Evolutionary conservation across 1,139 yeast genomes (phyloP), one percentile per base, ranked within the genome.

Genomic region (Meyerozyma elateridarum): DNA sequence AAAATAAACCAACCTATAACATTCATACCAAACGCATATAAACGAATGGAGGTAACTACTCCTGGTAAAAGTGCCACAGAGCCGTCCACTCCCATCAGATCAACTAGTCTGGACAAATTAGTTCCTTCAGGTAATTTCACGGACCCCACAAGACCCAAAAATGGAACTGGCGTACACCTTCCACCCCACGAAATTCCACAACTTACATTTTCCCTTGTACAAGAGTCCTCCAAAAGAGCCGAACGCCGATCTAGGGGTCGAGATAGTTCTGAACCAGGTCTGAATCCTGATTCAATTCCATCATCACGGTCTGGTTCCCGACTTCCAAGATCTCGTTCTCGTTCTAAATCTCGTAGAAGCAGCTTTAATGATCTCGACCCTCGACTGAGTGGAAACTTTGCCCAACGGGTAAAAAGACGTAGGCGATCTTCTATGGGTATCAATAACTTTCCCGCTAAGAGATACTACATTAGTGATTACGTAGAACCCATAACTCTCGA

Each of bases 401-500:
- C 27, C 17, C 32, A 36, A 21, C 36, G 38, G 12, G 26, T 36
- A 20, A 35, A 43, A 15, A 36, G 49, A 21, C 44, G 61, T 25
- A 41, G 68, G 25, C 42, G 70, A 8, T 59, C 68, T 1, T 63
- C 70, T 0, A 46, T 60, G 24, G 46, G 61, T 1, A 49, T 47
- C 11, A 36, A 47, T 2, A 18, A 24, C 27, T 18, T 17, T 15
- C 18, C 5, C 4, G 5, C 9, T 8, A 24, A 24, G 12, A 17
- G 27, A 7, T 42, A 45, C 0, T 63, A 50, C 33, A 60, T 61
- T 24, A 50, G 60, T 0, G 52, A 49, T 8, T 65, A 65, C 39
- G 47, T 52, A 6, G 73, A 72, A 0, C 64, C 70, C 1, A 51
- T 67, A 5, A 64, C 71, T 1, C 46, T 60, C 5, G 70, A 64